Conservation (phyloP, 2,329 filamentous ascomycete genomes). For the Alternaria longipes region DNA sequence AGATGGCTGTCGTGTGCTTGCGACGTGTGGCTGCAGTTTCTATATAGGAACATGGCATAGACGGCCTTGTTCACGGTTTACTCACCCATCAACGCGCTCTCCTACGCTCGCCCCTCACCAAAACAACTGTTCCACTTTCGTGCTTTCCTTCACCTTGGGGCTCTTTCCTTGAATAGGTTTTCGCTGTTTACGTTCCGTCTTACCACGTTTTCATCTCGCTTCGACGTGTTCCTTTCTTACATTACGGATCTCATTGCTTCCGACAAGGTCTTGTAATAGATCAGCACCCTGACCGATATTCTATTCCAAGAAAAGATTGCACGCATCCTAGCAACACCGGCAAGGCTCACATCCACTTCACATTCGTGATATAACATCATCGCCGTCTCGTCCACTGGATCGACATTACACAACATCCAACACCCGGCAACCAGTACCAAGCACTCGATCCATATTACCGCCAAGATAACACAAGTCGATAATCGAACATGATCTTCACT, state of each 20-base stretch:
- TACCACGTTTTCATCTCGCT: background rate
- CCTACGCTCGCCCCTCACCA: background rate
- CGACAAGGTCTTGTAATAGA: slow-evolving; percentile 1
- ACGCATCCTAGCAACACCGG: background rate
- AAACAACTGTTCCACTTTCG: background rate
- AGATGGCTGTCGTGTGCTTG: slow-evolving; percentile 4
- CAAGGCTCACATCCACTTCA: slow-evolving; percentile 5
- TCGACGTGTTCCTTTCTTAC: background rate
- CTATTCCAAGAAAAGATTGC: slow-evolving; percentile 20
- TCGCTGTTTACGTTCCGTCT: background rate
- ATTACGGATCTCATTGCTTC: background rate
- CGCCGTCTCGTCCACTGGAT: background rate
- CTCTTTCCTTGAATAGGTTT: background rate
- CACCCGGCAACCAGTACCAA: slow-evolving; percentile 7
- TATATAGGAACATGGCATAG: slow-evolving; percentile 17
- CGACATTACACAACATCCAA: slow-evolving; percentile 17
- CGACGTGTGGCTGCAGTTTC: background rate
- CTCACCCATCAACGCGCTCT: background rate
- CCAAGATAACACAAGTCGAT: background rate
- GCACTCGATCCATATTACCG: background rate
- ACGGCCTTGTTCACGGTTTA: slow-evolving; percentile 5
- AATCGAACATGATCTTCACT: slow-evolving; percentile 47
- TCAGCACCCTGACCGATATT: background rate
- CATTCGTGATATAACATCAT: slow-evolving; percentile 12
- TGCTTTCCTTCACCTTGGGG: background rate